Base-by-base conservation (phyloP, 768 basidiomycete species). In the Dictyophora rubrovolvata region DNA sequence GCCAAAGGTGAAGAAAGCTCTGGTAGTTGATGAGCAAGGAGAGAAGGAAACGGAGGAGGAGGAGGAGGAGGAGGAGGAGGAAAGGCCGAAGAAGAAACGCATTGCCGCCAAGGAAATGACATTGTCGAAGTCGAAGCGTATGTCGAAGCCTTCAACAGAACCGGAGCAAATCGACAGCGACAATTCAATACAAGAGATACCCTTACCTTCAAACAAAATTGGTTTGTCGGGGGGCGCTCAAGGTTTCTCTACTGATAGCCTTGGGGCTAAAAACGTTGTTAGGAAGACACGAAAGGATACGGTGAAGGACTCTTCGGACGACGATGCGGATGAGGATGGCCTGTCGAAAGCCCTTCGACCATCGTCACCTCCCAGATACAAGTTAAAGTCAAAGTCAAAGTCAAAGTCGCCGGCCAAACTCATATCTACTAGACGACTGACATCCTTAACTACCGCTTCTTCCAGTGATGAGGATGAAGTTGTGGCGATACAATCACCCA, bases 31-130 rank as follows among this genome's bases (percentile, higher is more conserved):
- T n/a, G 42, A 42, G n/a, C 14, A 12, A 12, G 42, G 11, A 12
- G 42, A 60, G 65, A 67, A 47, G 63, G 71, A 28, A 35, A 54
- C 70, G 4, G 69, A 67, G 2, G 52, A 8, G 7, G 60, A 69
- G 9, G 14, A 66, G 10, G 63, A 67, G 5, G 48, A 47, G 3
- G 71, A 72, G 5, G 63, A 68, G 50, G 35, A 21, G 9, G 65
- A 71, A 28, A 53, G 47, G 7, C 59, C 60, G 46, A 56, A 42
- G 20, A 48, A 37, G 20, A n/a, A 48, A 33, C 37, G 11, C 59
- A 64, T 48, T 37, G 9, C 17, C 56, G 20, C 18, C 36, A 57
- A 23, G 52, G 59, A 1, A 63, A 68, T 11, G 54, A 53, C 10
- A 60, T 55, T n/a, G 58, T 54, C 7, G 10, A 42, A 18, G 18